Conservation (phyloP, 2,329 filamentous ascomycete species). For the Westerdykella ornata region DNA sequence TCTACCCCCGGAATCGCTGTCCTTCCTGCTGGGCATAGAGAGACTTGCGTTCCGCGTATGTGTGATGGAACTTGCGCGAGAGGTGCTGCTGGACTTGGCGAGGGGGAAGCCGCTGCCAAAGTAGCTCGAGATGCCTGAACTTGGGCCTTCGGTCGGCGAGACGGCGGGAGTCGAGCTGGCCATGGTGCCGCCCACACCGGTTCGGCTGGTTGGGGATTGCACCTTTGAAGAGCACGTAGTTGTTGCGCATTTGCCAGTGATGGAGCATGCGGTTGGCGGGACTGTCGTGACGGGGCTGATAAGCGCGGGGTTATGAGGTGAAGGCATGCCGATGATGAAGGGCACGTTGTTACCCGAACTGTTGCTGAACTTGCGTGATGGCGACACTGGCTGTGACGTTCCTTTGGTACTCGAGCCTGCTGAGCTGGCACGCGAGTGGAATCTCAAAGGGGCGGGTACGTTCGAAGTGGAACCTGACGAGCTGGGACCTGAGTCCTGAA, state of each 20-base stretch:
- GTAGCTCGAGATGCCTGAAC: slow-evolving; percentile 3
- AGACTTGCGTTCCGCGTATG: neutral
- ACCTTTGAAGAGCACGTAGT: slow-evolving; percentile 2
- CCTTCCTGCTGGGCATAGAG: neutral
- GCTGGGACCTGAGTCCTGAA: neutral
- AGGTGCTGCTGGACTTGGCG: slow-evolving; percentile 3
- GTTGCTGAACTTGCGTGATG: slow-evolving; percentile 13
- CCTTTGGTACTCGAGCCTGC: slow-evolving; percentile 7
- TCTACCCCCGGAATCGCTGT: neutral
- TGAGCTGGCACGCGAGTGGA: slow-evolving; percentile 13
- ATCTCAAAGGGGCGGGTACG: neutral
- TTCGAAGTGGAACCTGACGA: slow-evolving; percentile 1
- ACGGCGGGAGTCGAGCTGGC: slow-evolving; percentile 20
- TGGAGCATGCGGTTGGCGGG: slow-evolving; percentile 18
- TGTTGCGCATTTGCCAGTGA: slow-evolving; percentile 16
- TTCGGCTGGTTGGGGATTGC: slow-evolving; percentile 11
- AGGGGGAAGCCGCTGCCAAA: slow-evolving; percentile 4
- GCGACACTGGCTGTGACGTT: slow-evolving; percentile 5
- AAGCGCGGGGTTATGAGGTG: slow-evolving; percentile 26
- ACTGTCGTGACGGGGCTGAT: slow-evolving; percentile 14
- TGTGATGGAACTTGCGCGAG: slow-evolving; percentile 1
- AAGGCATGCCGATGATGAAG: slow-evolving; percentile 27
- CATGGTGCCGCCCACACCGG: slow-evolving; percentile 29
- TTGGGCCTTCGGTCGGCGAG: slow-evolving; percentile 14
- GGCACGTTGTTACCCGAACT: slow-evolving; percentile 18